phyloP scores from a whole-genome alignment of 768 basidiomycete genomes.

The Roridomyces roridus region DNA sequence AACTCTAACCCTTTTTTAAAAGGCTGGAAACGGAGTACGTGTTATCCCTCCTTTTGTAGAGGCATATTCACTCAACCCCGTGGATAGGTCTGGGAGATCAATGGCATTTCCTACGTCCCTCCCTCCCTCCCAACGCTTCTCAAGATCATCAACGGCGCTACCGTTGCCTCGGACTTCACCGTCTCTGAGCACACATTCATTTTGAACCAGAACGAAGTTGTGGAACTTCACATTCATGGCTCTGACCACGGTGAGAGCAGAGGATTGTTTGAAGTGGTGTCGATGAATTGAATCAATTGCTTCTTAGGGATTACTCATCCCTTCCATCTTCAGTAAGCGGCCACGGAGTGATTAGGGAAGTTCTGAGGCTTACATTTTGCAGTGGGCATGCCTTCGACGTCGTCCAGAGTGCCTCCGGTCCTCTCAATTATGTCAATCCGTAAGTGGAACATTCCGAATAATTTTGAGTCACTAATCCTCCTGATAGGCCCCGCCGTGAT shows the following conservation, averaged over 20 bases:
- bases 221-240: conserved; percentile 32
- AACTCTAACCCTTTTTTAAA: background rate
- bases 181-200: conserved; percentile 29
- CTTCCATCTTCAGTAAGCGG: conserved; percentile 20
- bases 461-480: background rate
- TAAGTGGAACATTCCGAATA: background rate
- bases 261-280: background rate
- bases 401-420: conserved; percentile 26
- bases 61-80: background rate
- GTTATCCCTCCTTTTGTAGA: background rate
- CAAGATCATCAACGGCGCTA: conserved; percentile 29
- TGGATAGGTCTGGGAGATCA: conserved; percentile 24
- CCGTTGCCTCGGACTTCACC: conserved; percentile 20
- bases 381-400: conserved; percentile 36
- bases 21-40: conserved; percentile 16
- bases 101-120: conserved; percentile 26
- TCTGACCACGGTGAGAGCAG: conserved; percentile 25
- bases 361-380: no score
- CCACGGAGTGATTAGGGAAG: no score
- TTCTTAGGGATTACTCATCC: conserved; percentile 12
- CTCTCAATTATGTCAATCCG: conserved; percentile 29
- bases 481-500: conserved; percentile 29
- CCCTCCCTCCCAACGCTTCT: conserved; percentile 31
- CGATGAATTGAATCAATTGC: no score
- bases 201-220: conserved; percentile 22